phyloP scores from a whole-genome alignment of 768 basidiomycete species.

The Leccinum ochraceum region DNA sequence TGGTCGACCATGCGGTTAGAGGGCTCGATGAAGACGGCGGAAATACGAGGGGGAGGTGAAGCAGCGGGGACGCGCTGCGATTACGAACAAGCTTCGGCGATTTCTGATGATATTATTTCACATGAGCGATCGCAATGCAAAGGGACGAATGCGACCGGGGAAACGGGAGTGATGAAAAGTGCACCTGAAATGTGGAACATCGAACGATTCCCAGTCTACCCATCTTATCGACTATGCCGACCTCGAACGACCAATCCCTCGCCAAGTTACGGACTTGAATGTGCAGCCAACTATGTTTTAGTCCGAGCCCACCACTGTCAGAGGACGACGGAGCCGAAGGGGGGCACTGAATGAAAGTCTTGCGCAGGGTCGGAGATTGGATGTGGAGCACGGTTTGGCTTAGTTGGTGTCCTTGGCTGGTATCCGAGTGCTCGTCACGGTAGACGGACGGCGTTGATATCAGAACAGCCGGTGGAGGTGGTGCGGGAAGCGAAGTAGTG shows the following conservation, averaged over 20 bases:
- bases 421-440: slow-evolving; percentile 29
- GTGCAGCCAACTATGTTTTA: slow-evolving; percentile 75
- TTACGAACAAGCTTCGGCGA: slow-evolving; percentile 50
- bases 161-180: slow-evolving; percentile 1
- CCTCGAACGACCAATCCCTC: slow-evolving; percentile 72
- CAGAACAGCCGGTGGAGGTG: slow-evolving; percentile 45
- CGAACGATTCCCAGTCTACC: slow-evolving; percentile 62
- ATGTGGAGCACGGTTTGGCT: slow-evolving; percentile 75
- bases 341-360: slow-evolving; percentile 69
- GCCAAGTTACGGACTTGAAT: slow-evolving; percentile 70
- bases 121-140: slow-evolving; percentile 10
- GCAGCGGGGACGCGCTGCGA: slow-evolving; percentile 47
- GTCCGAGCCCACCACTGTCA: slow-evolving; percentile 43
- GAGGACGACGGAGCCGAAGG: slow-evolving; percentile 26
- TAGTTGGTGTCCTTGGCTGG: slow-evolving; percentile 40
- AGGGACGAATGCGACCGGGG: slow-evolving; percentile 2
- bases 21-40: slow-evolving; percentile 53
- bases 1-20: slow-evolving; percentile 70
- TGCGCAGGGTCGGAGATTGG: slow-evolving; percentile 71
- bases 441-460: slow-evolving; percentile 42
- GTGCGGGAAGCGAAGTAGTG: slow-evolving; percentile 46
- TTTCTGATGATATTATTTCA: slow-evolving; percentile 41
- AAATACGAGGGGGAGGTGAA: slow-evolving; percentile 72
- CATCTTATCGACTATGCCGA: slow-evolving; percentile 66
- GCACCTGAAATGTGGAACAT: slow-evolving; percentile 81